Evolutionary conservation across 768 basidiomycete species (phyloP).

Genomic region (Amanita brunnescens): DNA sequence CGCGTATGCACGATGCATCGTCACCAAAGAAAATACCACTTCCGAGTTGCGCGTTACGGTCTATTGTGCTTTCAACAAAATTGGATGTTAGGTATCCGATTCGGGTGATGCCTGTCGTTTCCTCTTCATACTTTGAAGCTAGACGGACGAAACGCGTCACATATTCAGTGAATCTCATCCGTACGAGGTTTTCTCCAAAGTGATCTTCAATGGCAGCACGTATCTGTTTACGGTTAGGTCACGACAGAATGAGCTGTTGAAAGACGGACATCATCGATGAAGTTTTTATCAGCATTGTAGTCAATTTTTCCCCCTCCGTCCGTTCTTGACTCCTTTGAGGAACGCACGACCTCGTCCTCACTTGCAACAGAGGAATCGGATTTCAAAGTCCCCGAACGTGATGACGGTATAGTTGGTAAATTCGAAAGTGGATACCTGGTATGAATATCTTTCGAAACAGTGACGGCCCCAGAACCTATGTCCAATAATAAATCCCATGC

Average conservation of each 20-base stretch:
- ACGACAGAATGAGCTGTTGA: not conserved
- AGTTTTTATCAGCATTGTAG: constrained; percentile 65
- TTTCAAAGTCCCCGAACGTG: constrained; percentile 54
- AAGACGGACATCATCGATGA: constrained; percentile 85
- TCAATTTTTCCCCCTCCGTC: constrained; percentile 52
- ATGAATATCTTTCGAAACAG: constrained; percentile 81
- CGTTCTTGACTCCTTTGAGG: constrained; percentile 45
- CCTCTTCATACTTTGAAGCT: constrained; percentile 84
- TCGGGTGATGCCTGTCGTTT: constrained; percentile 67
- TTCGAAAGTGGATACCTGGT: constrained; percentile 40
- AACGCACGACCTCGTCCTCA: constrained; percentile 65
- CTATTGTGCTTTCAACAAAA: constrained; percentile 38
- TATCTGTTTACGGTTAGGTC: constrained; percentile 41
- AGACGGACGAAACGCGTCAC: constrained; percentile 79
- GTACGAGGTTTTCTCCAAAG: constrained; percentile 83
- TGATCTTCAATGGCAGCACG: constrained; percentile 82
- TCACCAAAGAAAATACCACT: constrained; percentile 77
- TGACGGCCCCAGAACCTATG: constrained; percentile 78
- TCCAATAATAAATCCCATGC: constrained; percentile 94
- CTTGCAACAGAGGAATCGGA: constrained; percentile 53
- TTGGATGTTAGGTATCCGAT: constrained; percentile 61
- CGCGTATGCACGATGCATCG: constrained; percentile 53
- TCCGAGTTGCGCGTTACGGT: constrained; percentile 49
- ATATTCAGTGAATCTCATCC: constrained; percentile 87
- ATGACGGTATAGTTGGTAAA: constrained; percentile 31